Percentiles rank a stretch among this genome's conserved stretches.
Evolutionary conservation across 2,329 filamentous ascomycete species (phyloP).

Genomic region (Botrytis squamosa): DNA sequence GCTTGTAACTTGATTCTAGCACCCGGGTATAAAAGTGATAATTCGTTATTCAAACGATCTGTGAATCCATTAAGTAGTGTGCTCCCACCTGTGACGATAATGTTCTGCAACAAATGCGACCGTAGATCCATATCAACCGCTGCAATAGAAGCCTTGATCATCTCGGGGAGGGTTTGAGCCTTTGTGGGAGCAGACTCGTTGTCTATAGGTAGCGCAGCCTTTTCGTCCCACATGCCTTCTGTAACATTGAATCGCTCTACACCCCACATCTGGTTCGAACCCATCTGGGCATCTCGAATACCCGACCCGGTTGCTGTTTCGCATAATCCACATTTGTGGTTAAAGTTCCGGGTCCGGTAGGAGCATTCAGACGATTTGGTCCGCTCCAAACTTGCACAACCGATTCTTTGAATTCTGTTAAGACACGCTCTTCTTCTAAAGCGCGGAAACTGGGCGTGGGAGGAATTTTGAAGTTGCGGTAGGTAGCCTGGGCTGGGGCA

Average conservation of each 20-base stretch:
- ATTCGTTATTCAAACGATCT: slow-evolving; percentile 82
- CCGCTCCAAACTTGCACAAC: slow-evolving; percentile 93
- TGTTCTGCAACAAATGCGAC: slow-evolving; percentile 78
- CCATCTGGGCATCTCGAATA: slow-evolving; percentile 98
- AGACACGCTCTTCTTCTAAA: slow-evolving; percentile 86
- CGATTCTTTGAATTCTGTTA: slow-evolving; percentile 97
- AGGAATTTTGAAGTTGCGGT: slow-evolving; percentile 65
- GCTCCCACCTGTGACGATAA: slow-evolving; percentile 88
- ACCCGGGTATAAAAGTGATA: slow-evolving; percentile 78
- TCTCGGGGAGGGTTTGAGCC: slow-evolving; percentile 76
- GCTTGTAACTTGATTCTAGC: slow-evolving; percentile 86
- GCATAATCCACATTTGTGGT: slow-evolving; percentile 71
- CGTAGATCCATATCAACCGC: slow-evolving; percentile 88
- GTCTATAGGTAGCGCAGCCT: slow-evolving; percentile 60
- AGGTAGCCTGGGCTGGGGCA: slow-evolving; percentile 71
- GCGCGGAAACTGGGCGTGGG: slow-evolving; percentile 70
- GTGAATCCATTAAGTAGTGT: slow-evolving; percentile 89
- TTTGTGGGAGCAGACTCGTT: slow-evolving; percentile 54
- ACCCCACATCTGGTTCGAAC: slow-evolving; percentile 93
- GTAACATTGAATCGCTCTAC: slow-evolving; percentile 81
- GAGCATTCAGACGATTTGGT: slow-evolving; percentile 61
- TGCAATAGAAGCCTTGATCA: slow-evolving; percentile 74
- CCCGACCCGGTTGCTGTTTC: slow-evolving; percentile 70
- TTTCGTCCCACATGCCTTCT: slow-evolving; percentile 89
- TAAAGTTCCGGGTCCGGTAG: slow-evolving; percentile 47